Evolutionary conservation across 495 filamentous ascomycete genomes (phyloP), one percentile per base, ranked within the genome.

Genomic region (Aspergillus panamensis): DNA sequence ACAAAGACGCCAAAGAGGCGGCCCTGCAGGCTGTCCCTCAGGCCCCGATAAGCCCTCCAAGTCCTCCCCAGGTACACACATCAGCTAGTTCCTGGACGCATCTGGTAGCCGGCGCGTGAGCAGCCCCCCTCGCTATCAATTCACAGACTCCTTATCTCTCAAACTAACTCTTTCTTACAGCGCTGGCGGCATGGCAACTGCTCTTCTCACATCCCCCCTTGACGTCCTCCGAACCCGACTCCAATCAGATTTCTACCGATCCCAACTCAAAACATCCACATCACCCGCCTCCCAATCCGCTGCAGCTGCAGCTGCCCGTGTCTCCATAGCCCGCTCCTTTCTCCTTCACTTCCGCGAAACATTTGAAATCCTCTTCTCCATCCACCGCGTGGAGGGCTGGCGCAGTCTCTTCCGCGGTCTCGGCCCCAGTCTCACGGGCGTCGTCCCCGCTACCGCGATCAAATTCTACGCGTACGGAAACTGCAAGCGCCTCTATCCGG

Each of bases 391-490:
- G 21, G 91, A 96, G 71, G 91, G 91, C 32, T 88, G 84, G 82
- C 80, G 89, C 40, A 89, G 90, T 2, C 79, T 96, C 1, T 96
- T 96, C 80, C 92, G 92, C 65, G 91, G 91, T 8, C 81, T 96
- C 1, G 91, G 90, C 0, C 91, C 91, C 9, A 96, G 92, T 68
- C 80, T 96, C 4, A 80, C 92, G 30, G 91, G 91, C 33, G 91
- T 96, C 6, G 87, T 96, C 13, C 91, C 91, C 8, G 91, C 91
- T 49, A 82, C 89, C 37, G 83, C 88, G 17, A 93, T 95, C 66
- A 92, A 93, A 66, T 96, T 96, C 69, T 94, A 87, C 70, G 83
- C 86, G 17, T 96, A 96, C 68, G 90, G 90, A 21, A 96, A 93
- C 72, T 86, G 90, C 63, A 96, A 96, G 73, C 79, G 85, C 13